These are phyloP conservation scores for Podospora appendiculata DNA, from an alignment of 495 filamentous ascomycete species.

Conservation along the genomic window DNA sequence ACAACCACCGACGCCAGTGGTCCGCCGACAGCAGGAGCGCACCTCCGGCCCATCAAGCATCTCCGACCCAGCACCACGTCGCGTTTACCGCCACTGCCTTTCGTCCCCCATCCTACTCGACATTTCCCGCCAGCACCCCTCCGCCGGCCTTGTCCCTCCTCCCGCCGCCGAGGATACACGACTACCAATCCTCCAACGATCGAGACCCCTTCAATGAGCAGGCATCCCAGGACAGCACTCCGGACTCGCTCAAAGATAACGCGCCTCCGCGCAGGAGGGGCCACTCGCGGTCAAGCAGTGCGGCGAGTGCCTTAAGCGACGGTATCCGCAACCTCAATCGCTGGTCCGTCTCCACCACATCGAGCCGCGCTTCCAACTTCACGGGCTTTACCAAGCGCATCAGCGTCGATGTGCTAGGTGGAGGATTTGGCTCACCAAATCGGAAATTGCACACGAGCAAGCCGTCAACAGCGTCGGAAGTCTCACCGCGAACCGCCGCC, in stretches of 20 bases:
- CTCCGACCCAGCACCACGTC: constrained; percentile 2
- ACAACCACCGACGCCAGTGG: constrained; percentile 7
- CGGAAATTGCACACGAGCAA: constrained; percentile 21
- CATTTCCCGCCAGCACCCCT: constrained; percentile 4
- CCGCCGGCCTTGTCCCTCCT: constrained; percentile 23
- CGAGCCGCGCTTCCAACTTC: constrained; percentile 54
- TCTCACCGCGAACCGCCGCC: constrained; percentile 12
- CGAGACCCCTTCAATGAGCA: constrained; percentile 26
- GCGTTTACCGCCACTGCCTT: constrained; percentile 2
- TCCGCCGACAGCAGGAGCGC: constrained; percentile 2
- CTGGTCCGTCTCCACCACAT: constrained; percentile 73
- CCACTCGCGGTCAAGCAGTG: constrained; percentile 37
- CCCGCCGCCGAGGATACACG: constrained; percentile 22
- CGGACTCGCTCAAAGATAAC: constrained; percentile 16
- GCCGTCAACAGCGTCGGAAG: constrained; percentile 17
- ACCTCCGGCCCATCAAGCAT: constrained; percentile 2
- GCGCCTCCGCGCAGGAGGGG: constrained; percentile 17
- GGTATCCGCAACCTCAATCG: constrained; percentile 68
- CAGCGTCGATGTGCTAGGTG: constrained; percentile 30
- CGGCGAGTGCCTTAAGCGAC: constrained; percentile 44
- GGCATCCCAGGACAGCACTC: constrained; percentile 10
- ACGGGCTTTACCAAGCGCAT: constrained; percentile 50
- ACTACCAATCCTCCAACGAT: constrained; percentile 5
- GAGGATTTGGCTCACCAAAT: constrained; percentile 15
- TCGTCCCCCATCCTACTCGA: constrained; percentile 8